phyloP scores from a whole-genome alignment of 371 early-diverging fungal genomes.

The Mucor plumbeus region DNA sequence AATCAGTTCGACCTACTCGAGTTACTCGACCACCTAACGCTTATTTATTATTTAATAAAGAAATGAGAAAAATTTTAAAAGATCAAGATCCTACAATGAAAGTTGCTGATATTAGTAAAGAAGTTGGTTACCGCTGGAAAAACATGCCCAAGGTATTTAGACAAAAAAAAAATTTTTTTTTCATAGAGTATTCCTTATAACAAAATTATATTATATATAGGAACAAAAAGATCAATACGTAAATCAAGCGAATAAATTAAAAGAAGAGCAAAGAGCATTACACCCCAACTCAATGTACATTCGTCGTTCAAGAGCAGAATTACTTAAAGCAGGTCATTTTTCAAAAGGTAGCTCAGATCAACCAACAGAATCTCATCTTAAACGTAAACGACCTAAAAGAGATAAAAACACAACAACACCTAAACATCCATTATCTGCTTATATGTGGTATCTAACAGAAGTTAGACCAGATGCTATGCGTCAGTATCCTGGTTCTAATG shows the following conservation, averaged over 20 bases:
- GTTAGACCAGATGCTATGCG: slow-evolving; percentile 67
- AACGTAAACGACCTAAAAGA: slow-evolving; percentile 31
- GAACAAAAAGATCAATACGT: slow-evolving; percentile 46
- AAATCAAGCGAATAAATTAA: slow-evolving; percentile 46
- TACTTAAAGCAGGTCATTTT: slow-evolving; percentile 60
- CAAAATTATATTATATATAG: slow-evolving; percentile 4
- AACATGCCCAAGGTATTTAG: slow-evolving; percentile 39
- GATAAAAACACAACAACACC: slow-evolving; percentile 71
- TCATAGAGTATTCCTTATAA: background rate
- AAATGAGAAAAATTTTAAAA: slow-evolving; percentile 65
- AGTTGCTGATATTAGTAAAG: slow-evolving; percentile 69
- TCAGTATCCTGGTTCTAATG: slow-evolving; percentile 69
- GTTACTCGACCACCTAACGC: slow-evolving; percentile 74
- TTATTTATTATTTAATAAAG: slow-evolving; percentile 68
- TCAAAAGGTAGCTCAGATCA: slow-evolving; percentile 23
- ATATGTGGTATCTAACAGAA: slow-evolving; percentile 74
- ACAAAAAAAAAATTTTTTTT: too few relatives aligned
- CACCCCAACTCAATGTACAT: slow-evolving; percentile 73
- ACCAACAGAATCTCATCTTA: background rate
- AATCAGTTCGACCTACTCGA: slow-evolving; percentile 34
- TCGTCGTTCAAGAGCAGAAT: slow-evolving; percentile 69
- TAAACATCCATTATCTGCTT: slow-evolving; percentile 82
- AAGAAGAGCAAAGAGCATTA: slow-evolving; percentile 44
- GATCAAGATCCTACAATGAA: slow-evolving; percentile 69
- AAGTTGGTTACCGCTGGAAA: slow-evolving; percentile 67